Evolutionary conservation across 2,329 filamentous ascomycete species (phyloP).

Genomic region (Capronia americana): DNA sequence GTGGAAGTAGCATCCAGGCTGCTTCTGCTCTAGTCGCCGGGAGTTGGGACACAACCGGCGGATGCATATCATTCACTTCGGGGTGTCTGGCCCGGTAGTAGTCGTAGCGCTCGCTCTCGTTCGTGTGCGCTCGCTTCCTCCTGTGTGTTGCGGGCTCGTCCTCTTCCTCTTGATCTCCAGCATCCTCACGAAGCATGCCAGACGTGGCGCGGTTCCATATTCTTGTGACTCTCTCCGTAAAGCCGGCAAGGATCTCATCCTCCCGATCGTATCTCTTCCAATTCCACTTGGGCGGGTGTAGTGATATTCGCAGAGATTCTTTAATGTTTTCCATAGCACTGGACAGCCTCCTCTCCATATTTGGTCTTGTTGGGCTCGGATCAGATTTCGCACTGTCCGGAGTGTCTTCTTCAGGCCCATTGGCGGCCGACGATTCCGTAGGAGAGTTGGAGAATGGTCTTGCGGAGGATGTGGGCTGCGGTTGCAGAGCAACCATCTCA

Average conservation of each 20-base stretch:
- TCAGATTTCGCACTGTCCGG: conserved; percentile 57
- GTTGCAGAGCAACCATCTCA: conserved; percentile 4
- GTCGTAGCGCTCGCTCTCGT: conserved; percentile 54
- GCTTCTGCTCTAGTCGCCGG: conserved; percentile 73
- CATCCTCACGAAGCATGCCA: conserved; percentile 6
- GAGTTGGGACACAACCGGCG: conserved; percentile 79
- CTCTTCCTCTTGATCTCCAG: conserved; percentile 18
- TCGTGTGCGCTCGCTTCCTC: conserved; percentile 47
- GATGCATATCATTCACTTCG: conserved; percentile 84
- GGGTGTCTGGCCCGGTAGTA: conserved; percentile 68
- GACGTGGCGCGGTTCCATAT: conserved; percentile 38
- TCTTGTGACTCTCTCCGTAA: conserved; percentile 34
- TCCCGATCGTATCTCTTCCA: conserved; percentile 80
- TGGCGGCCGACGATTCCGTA: conserved; percentile 6
- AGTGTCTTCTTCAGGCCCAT: conserved; percentile 7
- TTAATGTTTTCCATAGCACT: conserved; percentile 74
- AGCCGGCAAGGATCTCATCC: conserved; percentile 85
- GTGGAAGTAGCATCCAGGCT: conserved; percentile 91
- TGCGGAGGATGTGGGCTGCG: conserved; percentile 16
- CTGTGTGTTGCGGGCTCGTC: conserved; percentile 33
- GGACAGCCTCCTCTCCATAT: conserved; percentile 82
- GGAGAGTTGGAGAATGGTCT: conserved; percentile 10
- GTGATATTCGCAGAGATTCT: conserved; percentile 57
- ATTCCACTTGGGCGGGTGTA: conserved; percentile 70
- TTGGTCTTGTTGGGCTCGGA: conserved; percentile 84